Evolutionary conservation across 148 eudicot species (phyloP), one percentile per base, ranked within the genome.

Genomic region (Rhododendron simsii): DNA sequence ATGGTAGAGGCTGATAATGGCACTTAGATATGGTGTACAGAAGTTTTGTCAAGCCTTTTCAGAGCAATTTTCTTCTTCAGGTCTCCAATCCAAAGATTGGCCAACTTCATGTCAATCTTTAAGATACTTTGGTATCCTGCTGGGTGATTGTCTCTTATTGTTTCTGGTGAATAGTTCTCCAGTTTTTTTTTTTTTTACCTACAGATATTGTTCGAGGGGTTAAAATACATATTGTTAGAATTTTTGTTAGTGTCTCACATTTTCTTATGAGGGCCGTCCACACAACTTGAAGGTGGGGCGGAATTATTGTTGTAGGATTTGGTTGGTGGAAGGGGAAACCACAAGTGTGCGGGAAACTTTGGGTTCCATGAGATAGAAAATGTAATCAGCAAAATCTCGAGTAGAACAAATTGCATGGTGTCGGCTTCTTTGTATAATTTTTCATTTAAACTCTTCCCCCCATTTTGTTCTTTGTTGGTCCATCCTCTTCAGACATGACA

Each of bases 321-420:
- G 41, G 84, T 71, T 81, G 84, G 80, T 37, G 84, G 81, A 30
- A 71, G 55, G 37, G 84, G 81, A 47, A 53, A 37, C 73, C 44
- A 53, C 75, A 71, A 81, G 21, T 50, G 5, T 69, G 81, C 45
- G 28, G 67, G 81, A 37, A 16, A 81, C 53, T 11, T 80, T 53
- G 35, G 67, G 83, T 86, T 81, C 84, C 57, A 47, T 81, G 84
- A 71, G 74, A 10, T 67, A 48, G 47, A 80, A 83, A 44, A 39
- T 61, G 61, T 41, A 65, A 21, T 78, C 35, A n/a, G 59, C 35
- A 10, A 41, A 77, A 47, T 47, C 57, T 45, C n/a, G 16, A 11
- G 57, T 78, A 45, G 55, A 78, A 7, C 81, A 45, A 78, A 10
- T n/a, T 45, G 1, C 81, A 23, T 9, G 30, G 55, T 11, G 53